These are phyloP conservation scores for Monosporozyma solicola DNA, from an alignment of 805 yeast species.

Conservation along the genomic window DNA sequence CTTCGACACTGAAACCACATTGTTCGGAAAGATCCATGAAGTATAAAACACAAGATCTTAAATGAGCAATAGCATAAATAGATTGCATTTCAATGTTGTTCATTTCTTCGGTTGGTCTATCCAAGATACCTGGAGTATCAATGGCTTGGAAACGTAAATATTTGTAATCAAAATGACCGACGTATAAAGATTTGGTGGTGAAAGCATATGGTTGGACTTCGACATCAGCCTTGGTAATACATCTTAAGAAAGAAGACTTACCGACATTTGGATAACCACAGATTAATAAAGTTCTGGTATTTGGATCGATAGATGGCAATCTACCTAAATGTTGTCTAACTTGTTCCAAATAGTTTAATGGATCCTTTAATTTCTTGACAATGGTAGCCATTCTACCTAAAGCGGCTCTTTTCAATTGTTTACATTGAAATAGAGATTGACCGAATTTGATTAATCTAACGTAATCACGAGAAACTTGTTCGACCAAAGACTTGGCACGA, in stretches of 20 bases:
- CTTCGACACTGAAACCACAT: constrained; percentile 97
- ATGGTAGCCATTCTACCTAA: constrained; percentile 99
- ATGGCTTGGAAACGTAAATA: constrained; percentile 97
- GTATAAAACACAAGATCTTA: constrained; percentile 91
- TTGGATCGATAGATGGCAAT: constrained; percentile 96
- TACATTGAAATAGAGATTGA: constrained; percentile 96
- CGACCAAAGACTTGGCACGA: constrained; percentile 86
- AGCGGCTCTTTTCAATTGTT: constrained; percentile 97
- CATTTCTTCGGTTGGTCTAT: constrained; percentile 99
- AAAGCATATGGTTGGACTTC: constrained; percentile 99
- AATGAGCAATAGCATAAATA: constrained; percentile 96
- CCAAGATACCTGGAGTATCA: constrained; percentile 98
- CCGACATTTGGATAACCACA: constrained; percentile 99
- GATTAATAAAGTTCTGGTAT: constrained; percentile 91
- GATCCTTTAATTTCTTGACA: constrained; percentile 89
- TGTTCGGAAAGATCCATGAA: constrained; percentile 98
- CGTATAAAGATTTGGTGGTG: constrained; percentile 94
- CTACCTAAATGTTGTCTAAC: constrained; percentile 99
- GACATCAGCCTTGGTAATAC: constrained; percentile 96
- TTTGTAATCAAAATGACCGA: constrained; percentile 98
- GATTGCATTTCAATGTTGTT: constrained; percentile 99
- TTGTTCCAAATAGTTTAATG: constrained; percentile 88
- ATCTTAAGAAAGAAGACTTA: constrained; percentile 86
- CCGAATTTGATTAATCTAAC: constrained; percentile 91
- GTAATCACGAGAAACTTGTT: constrained; percentile 94